phyloP scores from a whole-genome alignment of 305 asterid species.

The Solanum hybrid region DNA sequence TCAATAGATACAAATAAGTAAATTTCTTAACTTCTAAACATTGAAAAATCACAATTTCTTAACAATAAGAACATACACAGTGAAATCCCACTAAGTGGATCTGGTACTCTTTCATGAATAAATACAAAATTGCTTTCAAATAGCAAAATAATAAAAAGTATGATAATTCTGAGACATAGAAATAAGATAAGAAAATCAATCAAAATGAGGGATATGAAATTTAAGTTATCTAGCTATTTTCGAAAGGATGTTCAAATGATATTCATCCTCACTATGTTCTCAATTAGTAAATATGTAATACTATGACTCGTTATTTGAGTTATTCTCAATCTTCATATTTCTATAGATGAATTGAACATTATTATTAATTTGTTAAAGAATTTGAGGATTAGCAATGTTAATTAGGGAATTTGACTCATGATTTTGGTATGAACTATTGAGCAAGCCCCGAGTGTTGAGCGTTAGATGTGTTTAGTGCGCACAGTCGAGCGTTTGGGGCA shows the following conservation, averaged over 20 bases:
- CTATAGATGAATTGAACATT: neutral
- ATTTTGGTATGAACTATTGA: neutral
- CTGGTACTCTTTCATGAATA: neutral
- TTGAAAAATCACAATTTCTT: neutral
- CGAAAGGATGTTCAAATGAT: neutral
- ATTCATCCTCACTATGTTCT: neutral
- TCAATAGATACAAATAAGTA: neutral
- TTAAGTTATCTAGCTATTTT: neutral
- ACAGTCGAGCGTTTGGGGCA: neutral
- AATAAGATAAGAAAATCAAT: neutral
- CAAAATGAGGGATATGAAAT: neutral
- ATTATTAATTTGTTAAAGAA: neutral
- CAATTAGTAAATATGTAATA: neutral
- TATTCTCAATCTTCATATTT: neutral
- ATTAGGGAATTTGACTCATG: neutral
- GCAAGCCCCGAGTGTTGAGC: neutral
- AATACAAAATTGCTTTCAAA: neutral
- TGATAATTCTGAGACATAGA: neutral
- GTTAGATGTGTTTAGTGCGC: neutral
- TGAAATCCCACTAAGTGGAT: too few relatives aligned
- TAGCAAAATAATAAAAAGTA: neutral
- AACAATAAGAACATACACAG: neutral
- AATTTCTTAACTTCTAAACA: neutral
- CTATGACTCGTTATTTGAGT: neutral
- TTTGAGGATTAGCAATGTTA: neutral